These are phyloP conservation scores for Umbelopsis ramanniana DNA, from an alignment of 192 early-diverging fungal genomes.

Conservation along the genomic window DNA sequence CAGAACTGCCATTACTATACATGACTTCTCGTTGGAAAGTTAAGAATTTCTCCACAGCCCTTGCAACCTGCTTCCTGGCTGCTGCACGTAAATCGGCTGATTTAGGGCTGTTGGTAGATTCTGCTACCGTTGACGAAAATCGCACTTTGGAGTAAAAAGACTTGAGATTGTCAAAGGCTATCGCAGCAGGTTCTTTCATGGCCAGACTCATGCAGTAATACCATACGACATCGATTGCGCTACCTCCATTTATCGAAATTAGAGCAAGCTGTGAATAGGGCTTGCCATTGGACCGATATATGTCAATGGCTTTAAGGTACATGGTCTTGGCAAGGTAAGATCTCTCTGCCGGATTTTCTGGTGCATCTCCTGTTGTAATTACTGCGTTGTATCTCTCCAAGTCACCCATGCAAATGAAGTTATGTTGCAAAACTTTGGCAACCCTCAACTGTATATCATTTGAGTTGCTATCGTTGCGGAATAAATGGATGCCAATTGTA, in stretches of 20 bases:
- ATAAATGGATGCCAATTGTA: constrained; percentile 51
- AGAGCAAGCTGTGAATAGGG: constrained; percentile 42
- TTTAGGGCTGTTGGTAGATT: neutral
- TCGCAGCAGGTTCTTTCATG: constrained; percentile 51
- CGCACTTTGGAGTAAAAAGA: constrained; percentile 54
- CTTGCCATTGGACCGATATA: constrained; percentile 31
- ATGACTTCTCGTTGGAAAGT: neutral
- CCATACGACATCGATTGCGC: constrained; percentile 43
- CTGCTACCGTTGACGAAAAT: constrained; percentile 30
- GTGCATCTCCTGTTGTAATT: neutral
- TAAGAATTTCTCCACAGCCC: constrained; percentile 3
- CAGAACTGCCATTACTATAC: neutral
- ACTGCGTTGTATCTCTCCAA: constrained; percentile 54
- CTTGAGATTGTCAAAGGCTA: constrained; percentile 56
- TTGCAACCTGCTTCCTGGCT: constrained; percentile 3
- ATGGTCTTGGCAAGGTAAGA: constrained; percentile 29
- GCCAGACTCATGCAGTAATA: constrained; percentile 52
- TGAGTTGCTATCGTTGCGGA: constrained; percentile 20
- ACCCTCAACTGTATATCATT: constrained; percentile 15
- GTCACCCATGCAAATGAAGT: constrained; percentile 59
- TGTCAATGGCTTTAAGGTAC: constrained; percentile 27
- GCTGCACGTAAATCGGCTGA: neutral
- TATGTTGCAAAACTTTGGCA: constrained; percentile 53
- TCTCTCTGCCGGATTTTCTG: neutral
- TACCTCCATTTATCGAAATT: constrained; percentile 31